Evolutionary conservation across 306 rosid species (phyloP), one percentile per base, ranked within the genome.

Genomic region (Begonia fuchsioides): DNA sequence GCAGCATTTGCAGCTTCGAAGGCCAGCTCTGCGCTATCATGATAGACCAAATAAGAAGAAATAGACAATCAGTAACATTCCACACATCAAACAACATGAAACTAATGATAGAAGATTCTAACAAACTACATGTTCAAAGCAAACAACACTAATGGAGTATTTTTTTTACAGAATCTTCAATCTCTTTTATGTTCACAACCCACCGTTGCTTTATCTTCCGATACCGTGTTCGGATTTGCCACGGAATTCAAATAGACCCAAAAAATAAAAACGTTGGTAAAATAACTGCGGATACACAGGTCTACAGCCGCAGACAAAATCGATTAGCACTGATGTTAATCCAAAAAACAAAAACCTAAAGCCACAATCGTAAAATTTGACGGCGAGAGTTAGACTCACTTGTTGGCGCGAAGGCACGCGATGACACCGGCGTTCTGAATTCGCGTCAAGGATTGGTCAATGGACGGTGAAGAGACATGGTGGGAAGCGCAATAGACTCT

Each of bases 361-460:
- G 12, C 14, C 45, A 41, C 32, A 20, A 20, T 20, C 32, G 32
- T 20, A 41, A 11, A 11, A 41, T 41, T 41, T 41, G 13, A 11
- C 48, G 15, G 9, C 10, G 57, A 60, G 47, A 39, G 39, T 49
- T n/a, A 14, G 11, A 16, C 57, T 26, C 47, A 80, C 96, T 83
- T 83, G 55, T 56, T 78, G 59, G 88, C 86, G 8, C 93, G 80
- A 63, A 87, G 94, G 67, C 96, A 87, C 39, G 96, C 96, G n/a
- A 87, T 76, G 67, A 87, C 74, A 57, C 88, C 88, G 39, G 87
- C 80, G 66, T 56, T 76, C 7, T 69, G 54, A 11, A 87, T 73
- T 49, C 68, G 72, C 41, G 18, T 43, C 50, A 72, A 50, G 59
- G 93, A 83, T 56, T 64, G 67, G 62, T 68, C 71, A 51, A 49